These are phyloP conservation scores for Saccharomycopsis oosterbeekiorum DNA, from an alignment of 805 yeast species.

Conservation along the genomic window DNA sequence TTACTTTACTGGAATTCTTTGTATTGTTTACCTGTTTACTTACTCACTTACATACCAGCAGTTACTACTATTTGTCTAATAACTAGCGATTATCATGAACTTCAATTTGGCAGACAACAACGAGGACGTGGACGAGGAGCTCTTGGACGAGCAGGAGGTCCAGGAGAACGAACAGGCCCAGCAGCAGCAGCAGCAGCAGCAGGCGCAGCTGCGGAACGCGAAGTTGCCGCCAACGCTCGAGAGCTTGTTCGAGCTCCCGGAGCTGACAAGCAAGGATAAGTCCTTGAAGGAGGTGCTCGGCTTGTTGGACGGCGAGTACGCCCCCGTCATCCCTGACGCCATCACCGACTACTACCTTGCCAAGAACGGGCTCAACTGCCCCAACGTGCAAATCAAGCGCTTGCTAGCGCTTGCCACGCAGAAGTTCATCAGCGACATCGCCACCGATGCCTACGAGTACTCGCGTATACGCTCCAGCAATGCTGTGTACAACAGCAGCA, in stretches of 20 bases:
- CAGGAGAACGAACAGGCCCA: constrained; percentile 1
- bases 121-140: constrained; percentile 22
- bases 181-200: too few species aligned
- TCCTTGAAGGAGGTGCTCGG: constrained; percentile 75
- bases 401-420: constrained; percentile 91
- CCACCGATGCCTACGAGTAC: constrained; percentile 94
- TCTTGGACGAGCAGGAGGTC: constrained; percentile 20
- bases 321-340: constrained; percentile 94
- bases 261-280: constrained; percentile 66
- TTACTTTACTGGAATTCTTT: too few species aligned
- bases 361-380: constrained; percentile 74
- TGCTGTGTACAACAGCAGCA: constrained; percentile 74
- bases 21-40: too few species aligned
- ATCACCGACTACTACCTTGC: constrained; percentile 88
- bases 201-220: neutral
- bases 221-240: constrained; percentile 16
- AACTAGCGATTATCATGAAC: neutral
- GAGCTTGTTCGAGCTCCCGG: constrained; percentile 47
- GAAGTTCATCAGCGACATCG: constrained; percentile 86
- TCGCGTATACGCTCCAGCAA: constrained; percentile 84
- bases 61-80: too few species aligned
- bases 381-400: constrained; percentile 71
- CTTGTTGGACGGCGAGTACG: constrained; percentile 76
- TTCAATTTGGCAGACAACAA: constrained; percentile 18
- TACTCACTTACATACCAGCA: too few species aligned